Base-by-base conservation (phyloP, 208 protist genomes). In the Crithidia bombi region DNA sequence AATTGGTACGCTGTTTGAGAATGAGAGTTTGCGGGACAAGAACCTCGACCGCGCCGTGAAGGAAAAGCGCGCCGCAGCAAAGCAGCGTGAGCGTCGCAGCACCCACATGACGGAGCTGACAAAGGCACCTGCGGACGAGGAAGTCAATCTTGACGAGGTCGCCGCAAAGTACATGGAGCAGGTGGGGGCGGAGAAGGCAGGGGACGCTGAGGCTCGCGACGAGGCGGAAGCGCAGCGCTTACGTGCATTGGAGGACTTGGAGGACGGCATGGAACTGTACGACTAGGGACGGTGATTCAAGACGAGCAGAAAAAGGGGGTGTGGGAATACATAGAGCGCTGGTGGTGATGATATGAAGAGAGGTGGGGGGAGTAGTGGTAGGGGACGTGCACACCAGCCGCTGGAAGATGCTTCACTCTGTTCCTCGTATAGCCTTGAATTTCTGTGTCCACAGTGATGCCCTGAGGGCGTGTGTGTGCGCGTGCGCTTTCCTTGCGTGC, bases 11-110 rank as follows among this genome's bases (percentile, higher is more conserved):
- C 86, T 98, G 49, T 92, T 98, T 50, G 94, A 98, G 69, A 96
- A 97, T 44, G 90, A 98, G 77, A 91, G 92, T 66, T 83, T 92
- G 57, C 86, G 94, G 28, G 97, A 98, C 79, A 98, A 98, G 78
- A 97, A 97, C 63, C 68, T 98, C 39, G 86, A 97, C 65, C 90
- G 95, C 47, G 88, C 93, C 0, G 65, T 87, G 43, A 95, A 94
- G 78, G 85, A 95, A 68, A 90, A 87, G 77, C 84, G 87, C 12
- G 77, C 86, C 0, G 67, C 61, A n/a, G 86, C 82, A n/a, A 78
- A 80, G 19, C 86, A 89, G 59, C 76, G 81, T 0, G 71, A 90
- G 54, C 88, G 88, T 7, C 88, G 83, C 52, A 92, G 86, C 79
- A 95, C 92, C 17, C 70, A 74, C 35, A 28, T 91, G 28, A 65